Base-by-base conservation (phyloP, 2,329 filamentous ascomycete species). In the Incumbomyces delicatus region DNA sequence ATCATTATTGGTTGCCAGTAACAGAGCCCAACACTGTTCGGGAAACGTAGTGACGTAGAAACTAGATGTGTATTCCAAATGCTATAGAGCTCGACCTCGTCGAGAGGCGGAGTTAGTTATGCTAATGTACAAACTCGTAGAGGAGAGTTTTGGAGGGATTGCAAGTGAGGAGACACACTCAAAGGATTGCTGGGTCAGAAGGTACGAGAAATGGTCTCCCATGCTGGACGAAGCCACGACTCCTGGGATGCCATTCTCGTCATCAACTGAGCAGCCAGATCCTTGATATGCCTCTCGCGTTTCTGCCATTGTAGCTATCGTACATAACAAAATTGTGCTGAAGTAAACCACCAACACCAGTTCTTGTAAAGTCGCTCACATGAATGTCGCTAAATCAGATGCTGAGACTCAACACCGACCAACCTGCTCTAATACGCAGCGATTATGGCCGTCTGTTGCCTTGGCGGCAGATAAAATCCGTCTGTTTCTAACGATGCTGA, bases 401-500 rank as follows among this genome's bases (percentile, higher is more conserved):
- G 48, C 55, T 49, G 51, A 52, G 48, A 51, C 34, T 46, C 52
- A 53, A 53, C 49, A 49, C 45, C 50, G 51, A 54, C 45, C 50
- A 53, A 54, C 55, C 55, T 52, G 51, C 57, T 54, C 59, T 44
- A 76, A 54, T 69, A 76, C 41, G 72, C 71, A 56, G 70, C 67
- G 58, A 75, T 71, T 53, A 73, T 64, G 39, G 66, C 61, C 50
- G 63, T 63, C 53, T 63, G 61, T 55, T 67, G 61, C 57, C 64
- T 62, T 55, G 61, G 60, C 46, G 70, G 63, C 51, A 70, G 63
- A 58, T 70, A 75, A 62, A 70, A 75, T 51, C 65, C 67, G 47
- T 70, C 61, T 46, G 73, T 70, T 53, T 74, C 69, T 55, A 73
- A 54, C 44, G 59, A 46, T 53, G 63, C 56, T 41, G 55, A 51